Base-by-base conservation (phyloP, 78 protist species). In the Dictyostelium firmibasis region DNA sequence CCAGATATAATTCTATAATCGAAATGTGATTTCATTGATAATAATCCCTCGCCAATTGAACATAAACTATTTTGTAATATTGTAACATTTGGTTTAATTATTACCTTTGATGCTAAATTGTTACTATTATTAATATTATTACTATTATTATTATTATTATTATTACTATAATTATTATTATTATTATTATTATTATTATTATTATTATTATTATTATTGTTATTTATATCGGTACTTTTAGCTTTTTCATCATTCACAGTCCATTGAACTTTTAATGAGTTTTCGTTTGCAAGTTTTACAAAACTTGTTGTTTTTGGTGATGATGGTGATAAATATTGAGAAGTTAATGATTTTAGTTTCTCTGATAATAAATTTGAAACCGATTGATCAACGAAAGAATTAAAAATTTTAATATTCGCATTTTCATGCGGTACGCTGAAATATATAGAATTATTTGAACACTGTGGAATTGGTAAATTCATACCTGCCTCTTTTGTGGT, bases 21-120 rank as follows among this genome's bases (percentile, higher is more conserved):
- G 47, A 89, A 81, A n/a, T 60, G 36, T 14, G 83, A 69, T 35
- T 64, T 89, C 50, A 81, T 70, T 18, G 57, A 25, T 41, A 89
- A n/a, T 16, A 89, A n/a, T 79, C 94, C 94, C 50, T 89, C 94
- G 53, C 94, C 94, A 31, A 89, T 81, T 25, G 94, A 89, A 13
- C 86, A 70, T n/a, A 89, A 29, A 47, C n/a, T 78, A 35, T 33
- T 64, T 81, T 89, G 94, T 16, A 25, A 31, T 23, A 81, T 87
- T 23, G 74, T 78, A 3, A 81, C 57, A 81, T 70, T 89, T 27
- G 94, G 94, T 89, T 79, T 79, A 31, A 41, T 38, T 1, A 1
- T n/a, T 14, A 85, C 74, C 35, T 62, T 76, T 11, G 62, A 6
- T 53, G 36, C 79, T 11, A 67, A n/a, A 25, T 14, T 29, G 10